Percentiles rank a stretch among this genome's conserved stretches.
phyloP scores from a whole-genome alignment of 208 protist species.

The Borovskyia barvae region DNA sequence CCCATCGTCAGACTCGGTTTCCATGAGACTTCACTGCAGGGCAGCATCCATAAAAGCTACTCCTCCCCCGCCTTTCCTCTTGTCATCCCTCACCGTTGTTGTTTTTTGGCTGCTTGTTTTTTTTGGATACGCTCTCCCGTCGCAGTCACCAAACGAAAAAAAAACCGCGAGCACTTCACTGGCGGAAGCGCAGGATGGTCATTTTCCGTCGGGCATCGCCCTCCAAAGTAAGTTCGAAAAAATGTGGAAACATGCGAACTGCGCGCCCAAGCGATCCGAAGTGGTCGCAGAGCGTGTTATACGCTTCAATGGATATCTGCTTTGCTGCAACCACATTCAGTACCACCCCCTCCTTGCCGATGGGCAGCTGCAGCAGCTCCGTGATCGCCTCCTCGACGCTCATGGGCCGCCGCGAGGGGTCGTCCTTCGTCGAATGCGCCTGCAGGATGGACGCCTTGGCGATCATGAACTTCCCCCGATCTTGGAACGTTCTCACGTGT shows the following conservation, averaged over 20 bases:
- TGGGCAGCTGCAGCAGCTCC: slow-evolving; percentile 54
- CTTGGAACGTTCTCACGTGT: slow-evolving; percentile 27
- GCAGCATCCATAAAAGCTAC: too few relatives aligned
- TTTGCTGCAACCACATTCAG: slow-evolving; percentile 40
- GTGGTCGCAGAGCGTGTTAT: slow-evolving; percentile 42
- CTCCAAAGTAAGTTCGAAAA: slow-evolving; percentile 29
- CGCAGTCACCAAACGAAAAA: too few relatives aligned
- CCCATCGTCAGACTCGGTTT: too few relatives aligned
- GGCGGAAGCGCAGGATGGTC: not conserved
- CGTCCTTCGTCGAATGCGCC: not conserved
- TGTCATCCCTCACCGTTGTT: too few relatives aligned
- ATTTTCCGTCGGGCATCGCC: not conserved
- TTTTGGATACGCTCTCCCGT: too few relatives aligned
- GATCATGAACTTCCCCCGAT: slow-evolving; percentile 34
- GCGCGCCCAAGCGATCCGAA: slow-evolving; percentile 54
- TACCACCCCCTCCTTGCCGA: slow-evolving; percentile 49
- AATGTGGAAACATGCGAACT: slow-evolving; percentile 65
- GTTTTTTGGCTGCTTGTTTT: too few relatives aligned
- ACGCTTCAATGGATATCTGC: slow-evolving; percentile 32
- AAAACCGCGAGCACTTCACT: not conserved
- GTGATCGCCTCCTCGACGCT: slow-evolving; percentile 73
- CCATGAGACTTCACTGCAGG: too few relatives aligned
- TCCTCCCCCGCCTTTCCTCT: too few relatives aligned
- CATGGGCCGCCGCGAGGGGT: slow-evolving; percentile 33
- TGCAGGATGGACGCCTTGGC: not conserved